Conservation (phyloP, 2,329 filamentous ascomycete genomes). For the Pseudogymnoascus verrucosus region DNA sequence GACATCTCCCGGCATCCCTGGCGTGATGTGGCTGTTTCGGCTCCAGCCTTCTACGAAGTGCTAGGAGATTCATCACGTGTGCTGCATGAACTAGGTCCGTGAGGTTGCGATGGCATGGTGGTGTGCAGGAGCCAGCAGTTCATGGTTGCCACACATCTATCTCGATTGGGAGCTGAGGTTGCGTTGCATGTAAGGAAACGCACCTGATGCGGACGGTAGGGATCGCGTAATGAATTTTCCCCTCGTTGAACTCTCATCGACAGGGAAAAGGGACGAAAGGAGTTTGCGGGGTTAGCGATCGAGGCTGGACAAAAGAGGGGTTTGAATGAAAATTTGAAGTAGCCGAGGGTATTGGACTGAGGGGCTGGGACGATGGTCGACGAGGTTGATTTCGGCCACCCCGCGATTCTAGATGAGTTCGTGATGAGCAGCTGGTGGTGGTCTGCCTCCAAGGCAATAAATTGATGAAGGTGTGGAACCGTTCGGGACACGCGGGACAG, state of each 20-base stretch:
- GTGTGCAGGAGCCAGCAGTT: constrained; percentile 4
- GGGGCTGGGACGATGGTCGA: background rate
- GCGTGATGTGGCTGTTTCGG: background rate
- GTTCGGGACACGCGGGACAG: background rate
- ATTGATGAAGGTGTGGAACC: background rate
- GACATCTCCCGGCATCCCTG: background rate
- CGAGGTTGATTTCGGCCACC: background rate
- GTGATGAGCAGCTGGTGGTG: background rate
- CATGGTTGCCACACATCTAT: background rate
- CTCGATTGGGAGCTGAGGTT: background rate
- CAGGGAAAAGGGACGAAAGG: background rate
- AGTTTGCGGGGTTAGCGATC: background rate
- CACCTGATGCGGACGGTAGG: background rate
- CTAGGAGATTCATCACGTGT: background rate
- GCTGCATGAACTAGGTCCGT: background rate
- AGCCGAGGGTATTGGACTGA: background rate
- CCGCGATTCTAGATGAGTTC: background rate
- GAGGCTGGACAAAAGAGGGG: background rate
- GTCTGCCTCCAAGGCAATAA: background rate
- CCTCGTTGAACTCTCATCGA: background rate
- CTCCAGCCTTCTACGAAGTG: background rate
- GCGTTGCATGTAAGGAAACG: background rate
- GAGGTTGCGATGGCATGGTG: background rate
- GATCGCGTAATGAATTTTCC: background rate
- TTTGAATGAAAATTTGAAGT: background rate